Evolutionary conservation across 208 protist genomes (phyloP), one percentile per base, ranked within the genome.

Genomic region (Acanthamoeba royreba): DNA sequence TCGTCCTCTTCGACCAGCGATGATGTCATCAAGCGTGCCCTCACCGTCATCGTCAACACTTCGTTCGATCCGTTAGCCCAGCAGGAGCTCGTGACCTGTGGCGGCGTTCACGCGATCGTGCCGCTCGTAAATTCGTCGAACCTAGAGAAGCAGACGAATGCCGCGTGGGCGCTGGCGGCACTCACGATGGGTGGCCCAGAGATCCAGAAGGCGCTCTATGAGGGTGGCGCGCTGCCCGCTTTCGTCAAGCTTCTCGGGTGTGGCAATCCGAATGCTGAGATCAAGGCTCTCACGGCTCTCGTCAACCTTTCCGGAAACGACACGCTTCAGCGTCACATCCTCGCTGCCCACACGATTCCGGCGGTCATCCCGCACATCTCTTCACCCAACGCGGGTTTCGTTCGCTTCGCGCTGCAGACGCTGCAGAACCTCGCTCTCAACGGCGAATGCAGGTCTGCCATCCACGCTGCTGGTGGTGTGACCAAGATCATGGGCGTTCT

Each of bases 231-330:
- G 1, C 19, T 91, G 47, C 85, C 85, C 15, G 85, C 35, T 28
- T 91, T 91, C 8, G 49, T 91, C 25, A 91, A 91, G 53, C 85
- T 91, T 22, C 85, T 91, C n/a, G 43, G 43, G 35, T 58, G 47
- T 19, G 85, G 85, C 52, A 91, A 91, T 35, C 85, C 85, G 28
- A 35, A 91, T 22, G 85, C 85, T 66, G 85, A 91, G 33, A 22
- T 91, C 25, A 91, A 91, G 38, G 85, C 85, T 25, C 85, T 91
- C 53, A 91, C 85, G 15, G 85, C 85, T 52, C 33, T 91, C 1
- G 85, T 91, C 85, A 91, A 91, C 43, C 85, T 91, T 15, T 91
- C 85, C 35, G 85, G 85, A 43, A 91, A 91, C 15, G 85, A 91
- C 35, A 38, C 85, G 17, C 35, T 91, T 43, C 85, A 91, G 35